Percentiles rank a stretch among this genome's conserved stretches.
These are phyloP conservation scores for Malassezia yamatoensis DNA, from an alignment of 1,284 basidiomycete genomes.

Conservation along the genomic window DNA sequence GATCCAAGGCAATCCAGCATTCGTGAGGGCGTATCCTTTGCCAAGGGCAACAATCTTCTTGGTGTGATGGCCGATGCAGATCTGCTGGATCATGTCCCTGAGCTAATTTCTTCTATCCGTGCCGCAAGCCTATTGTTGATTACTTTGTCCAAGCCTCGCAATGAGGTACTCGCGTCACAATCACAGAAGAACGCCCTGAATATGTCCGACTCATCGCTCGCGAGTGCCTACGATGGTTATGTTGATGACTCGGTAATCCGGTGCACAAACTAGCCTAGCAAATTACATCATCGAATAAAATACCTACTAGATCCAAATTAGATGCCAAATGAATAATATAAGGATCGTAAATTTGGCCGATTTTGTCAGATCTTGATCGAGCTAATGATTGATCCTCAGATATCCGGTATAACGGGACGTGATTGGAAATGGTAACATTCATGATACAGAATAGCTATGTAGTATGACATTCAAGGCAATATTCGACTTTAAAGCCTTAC, in stretches of 20 bases:
- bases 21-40: slow-evolving; percentile 83
- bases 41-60: slow-evolving; percentile 81
- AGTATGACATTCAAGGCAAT: too few relatives aligned
- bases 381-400: too few relatives aligned
- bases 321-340: too few relatives aligned
- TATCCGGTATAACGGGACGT: too few relatives aligned
- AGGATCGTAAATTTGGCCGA: too few relatives aligned
- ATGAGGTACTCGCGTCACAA: slow-evolving; percentile 1
- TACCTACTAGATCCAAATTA: too few relatives aligned
- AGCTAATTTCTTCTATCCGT: slow-evolving; percentile 39
- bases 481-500: slow-evolving; percentile 9
- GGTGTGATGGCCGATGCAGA: slow-evolving; percentile 85
- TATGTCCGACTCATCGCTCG: background rate
- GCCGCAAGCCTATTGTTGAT: slow-evolving; percentile 40
- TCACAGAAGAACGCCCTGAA: too few relatives aligned
- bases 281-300: background rate
- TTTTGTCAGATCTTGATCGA: too few relatives aligned
- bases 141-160: slow-evolving; percentile 23
- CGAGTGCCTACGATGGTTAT: slow-evolving; percentile 26
- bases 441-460: too few relatives aligned
- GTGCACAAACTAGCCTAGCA: slow-evolving; percentile 19
- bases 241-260: slow-evolving; percentile 29
- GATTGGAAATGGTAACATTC: too few relatives aligned
- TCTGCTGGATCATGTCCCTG: slow-evolving; percentile 53
- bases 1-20: slow-evolving; percentile 61